Conservation (phyloP, 1,284 basidiomycete genomes). For the Ceratobasidium sp. region DNA sequence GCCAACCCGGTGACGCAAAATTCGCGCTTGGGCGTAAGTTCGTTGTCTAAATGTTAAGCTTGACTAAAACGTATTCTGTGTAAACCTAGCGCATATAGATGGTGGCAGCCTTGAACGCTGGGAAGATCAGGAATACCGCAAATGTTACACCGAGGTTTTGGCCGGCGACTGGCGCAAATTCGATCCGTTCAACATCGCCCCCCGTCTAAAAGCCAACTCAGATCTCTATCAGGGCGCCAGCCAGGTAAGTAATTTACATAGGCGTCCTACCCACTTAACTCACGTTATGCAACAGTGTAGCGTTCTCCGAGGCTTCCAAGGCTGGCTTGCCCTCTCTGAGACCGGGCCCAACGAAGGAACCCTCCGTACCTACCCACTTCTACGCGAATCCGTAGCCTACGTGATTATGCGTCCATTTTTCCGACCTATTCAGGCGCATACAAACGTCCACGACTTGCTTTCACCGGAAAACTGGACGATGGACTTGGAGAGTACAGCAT, state of each 20-base stretch:
- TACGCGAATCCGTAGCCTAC: constrained; percentile 82
- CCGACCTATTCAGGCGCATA: constrained; percentile 63
- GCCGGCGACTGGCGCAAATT: constrained; percentile 76
- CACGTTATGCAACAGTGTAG: too few species aligned
- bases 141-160: constrained; percentile 70
- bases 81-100: too few species aligned
- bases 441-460: constrained; percentile 53
- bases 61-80: too few species aligned
- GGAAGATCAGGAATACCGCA: constrained; percentile 80
- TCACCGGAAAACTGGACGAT: neutral
- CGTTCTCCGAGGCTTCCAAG: constrained; percentile 88
- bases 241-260: constrained; percentile 64
- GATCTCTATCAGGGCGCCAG: constrained; percentile 72
- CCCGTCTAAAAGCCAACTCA: constrained; percentile 71
- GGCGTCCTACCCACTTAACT: too few species aligned
- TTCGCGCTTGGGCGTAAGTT: too few species aligned
- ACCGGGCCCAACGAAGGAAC: constrained; percentile 70
- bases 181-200: constrained; percentile 76
- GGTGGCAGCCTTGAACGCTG: constrained; percentile 86
- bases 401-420: constrained; percentile 89
- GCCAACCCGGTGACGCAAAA: too few species aligned
- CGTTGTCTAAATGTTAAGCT: too few species aligned
- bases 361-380: constrained; percentile 79
- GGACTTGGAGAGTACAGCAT: neutral
- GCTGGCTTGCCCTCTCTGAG: constrained; percentile 77